Percentiles rank a stretch among this genome's conserved stretches.
These are phyloP conservation scores for Dictyophora rubrovolvata DNA, from an alignment of 768 basidiomycete genomes.

Conservation along the genomic window DNA sequence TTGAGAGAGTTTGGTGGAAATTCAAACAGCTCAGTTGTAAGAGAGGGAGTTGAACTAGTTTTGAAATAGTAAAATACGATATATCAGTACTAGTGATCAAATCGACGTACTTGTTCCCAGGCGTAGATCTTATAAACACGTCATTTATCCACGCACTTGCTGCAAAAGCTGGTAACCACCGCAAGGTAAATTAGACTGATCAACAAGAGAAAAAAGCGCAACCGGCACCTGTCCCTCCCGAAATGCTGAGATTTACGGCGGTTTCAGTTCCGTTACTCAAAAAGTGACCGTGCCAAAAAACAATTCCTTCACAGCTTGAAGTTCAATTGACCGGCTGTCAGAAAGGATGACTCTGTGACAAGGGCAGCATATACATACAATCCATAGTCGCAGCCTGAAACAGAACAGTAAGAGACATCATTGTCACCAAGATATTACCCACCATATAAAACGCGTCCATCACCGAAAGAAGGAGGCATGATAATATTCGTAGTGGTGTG, in stretches of 20 bases:
- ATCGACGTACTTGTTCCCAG: conserved; percentile 44
- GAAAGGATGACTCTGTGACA: not conserved
- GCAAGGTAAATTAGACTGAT: no score
- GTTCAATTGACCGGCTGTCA: conserved; percentile 2
- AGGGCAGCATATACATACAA: conserved; percentile 44
- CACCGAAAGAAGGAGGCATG: conserved; percentile 57
- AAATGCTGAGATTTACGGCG: conserved; percentile 59
- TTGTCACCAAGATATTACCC: not conserved
- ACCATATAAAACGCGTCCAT: conserved; percentile 70
- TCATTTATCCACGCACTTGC: conserved; percentile 75
- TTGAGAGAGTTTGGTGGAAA: conserved; percentile 49
- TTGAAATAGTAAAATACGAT: not conserved
- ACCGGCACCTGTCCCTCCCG: conserved; percentile 54
- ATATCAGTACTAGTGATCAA: not conserved
- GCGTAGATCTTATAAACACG: conserved; percentile 59
- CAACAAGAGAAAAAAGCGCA: not conserved
- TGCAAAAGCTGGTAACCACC: conserved; percentile 56
- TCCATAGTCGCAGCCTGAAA: conserved; percentile 56
- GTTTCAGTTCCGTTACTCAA: conserved; percentile 11
- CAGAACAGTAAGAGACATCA: not conserved
- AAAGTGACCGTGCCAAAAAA: conserved; percentile 79
- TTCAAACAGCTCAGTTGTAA: conserved; percentile 48
- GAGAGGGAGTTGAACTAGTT: not conserved
- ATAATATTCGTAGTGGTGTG: conserved; percentile 68
- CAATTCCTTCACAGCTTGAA: conserved; percentile 66